Percentiles rank a stretch among this genome's conserved stretches.
These are phyloP conservation scores for Schwanniomyces polymorphus DNA, from an alignment of 805 yeast genomes.

Conservation along the genomic window DNA sequence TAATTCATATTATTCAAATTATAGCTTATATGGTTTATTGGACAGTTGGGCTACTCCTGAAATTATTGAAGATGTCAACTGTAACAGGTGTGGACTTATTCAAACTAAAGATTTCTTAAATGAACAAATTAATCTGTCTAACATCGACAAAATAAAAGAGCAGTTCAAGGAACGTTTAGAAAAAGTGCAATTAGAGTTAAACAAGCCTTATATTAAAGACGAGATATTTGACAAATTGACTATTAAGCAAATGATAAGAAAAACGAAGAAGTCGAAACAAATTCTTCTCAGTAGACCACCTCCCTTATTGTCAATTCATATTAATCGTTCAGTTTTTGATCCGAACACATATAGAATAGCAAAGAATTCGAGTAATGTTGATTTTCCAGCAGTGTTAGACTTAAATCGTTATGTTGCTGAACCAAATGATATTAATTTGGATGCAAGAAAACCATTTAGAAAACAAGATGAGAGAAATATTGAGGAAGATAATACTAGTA, in stretches of 20 bases:
- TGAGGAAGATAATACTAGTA: background rate
- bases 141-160: conserved; percentile 27
- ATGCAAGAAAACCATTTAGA: conserved; percentile 76
- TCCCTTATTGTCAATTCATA: conserved; percentile 77
- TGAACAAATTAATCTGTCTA: conserved; percentile 48
- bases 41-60: conserved; percentile 76
- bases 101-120: conserved; percentile 54
- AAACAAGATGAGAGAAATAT: conserved; percentile 46
- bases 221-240: conserved; percentile 72
- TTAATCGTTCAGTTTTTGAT: conserved; percentile 92
- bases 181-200: conserved; percentile 47
- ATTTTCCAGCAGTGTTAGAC: conserved; percentile 70
- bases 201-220: conserved; percentile 73
- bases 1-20: conserved; percentile 28
- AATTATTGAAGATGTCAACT: conserved; percentile 88
- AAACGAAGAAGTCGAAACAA: conserved; percentile 82
- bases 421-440: conserved; percentile 68
- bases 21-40: conserved; percentile 51
- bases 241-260: conserved; percentile 70
- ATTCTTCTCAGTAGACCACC: conserved; percentile 80
- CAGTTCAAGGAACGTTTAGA: conserved; percentile 29
- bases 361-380: conserved; percentile 81
- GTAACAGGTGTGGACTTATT: conserved; percentile 84
- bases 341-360: conserved; percentile 78
- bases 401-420: conserved; percentile 69